Conservation (phyloP, 78 protist genomes). For the slime mould (Dictyostelium discoideum) region DNA sequence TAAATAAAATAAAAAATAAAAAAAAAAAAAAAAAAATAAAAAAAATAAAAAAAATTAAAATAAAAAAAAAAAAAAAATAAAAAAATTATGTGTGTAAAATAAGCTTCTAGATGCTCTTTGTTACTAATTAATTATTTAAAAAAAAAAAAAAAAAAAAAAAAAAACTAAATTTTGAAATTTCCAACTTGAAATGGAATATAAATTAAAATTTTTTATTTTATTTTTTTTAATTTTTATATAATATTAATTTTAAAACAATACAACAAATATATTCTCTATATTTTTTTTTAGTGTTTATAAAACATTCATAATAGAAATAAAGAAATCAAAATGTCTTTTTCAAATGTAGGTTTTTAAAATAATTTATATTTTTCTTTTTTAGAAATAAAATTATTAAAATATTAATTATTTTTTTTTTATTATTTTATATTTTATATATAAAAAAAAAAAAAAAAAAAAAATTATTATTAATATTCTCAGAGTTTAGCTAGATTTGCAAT, state of each 20-base stretch:
- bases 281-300: background rate
- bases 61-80: background rate
- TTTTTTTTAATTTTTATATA: too few species aligned
- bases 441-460: background rate
- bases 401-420: too few species aligned
- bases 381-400: too few species aligned
- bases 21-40: background rate
- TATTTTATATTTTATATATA: too few species aligned
- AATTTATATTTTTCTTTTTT: too few species aligned
- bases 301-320: background rate
- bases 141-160: background rate
- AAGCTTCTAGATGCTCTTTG: background rate
- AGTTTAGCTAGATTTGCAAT: background rate
- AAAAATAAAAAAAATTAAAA: background rate
- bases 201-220: too few species aligned
- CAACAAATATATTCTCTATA: background rate
- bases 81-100: background rate
- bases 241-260: background rate
- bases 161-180: background rate
- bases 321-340: background rate
- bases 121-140: background rate
- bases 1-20: background rate
- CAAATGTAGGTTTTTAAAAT: background rate
- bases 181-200: background rate
- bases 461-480: too few species aligned